Conservation (phyloP, 2,329 filamentous ascomycete genomes). For the Apiospora koreana region DNA sequence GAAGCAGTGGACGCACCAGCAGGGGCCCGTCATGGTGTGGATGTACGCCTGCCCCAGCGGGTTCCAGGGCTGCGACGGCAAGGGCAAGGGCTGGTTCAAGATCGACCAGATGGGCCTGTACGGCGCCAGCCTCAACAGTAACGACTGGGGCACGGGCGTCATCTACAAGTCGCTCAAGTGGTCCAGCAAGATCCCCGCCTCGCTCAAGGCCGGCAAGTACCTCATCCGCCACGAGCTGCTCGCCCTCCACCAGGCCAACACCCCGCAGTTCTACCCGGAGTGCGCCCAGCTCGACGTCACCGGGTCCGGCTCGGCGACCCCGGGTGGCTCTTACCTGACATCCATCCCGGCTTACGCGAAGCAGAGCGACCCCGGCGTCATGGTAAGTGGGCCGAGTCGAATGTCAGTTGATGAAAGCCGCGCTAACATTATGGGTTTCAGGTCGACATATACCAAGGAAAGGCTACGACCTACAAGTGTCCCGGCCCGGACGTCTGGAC, state of each 20-base stretch:
- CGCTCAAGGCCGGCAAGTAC: slow-evolving; percentile 54
- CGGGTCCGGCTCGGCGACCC: slow-evolving; percentile 46
- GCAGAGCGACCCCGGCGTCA: slow-evolving; percentile 50
- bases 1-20: slow-evolving; percentile 59
- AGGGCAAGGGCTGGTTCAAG: slow-evolving; percentile 59
- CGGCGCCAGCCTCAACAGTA: slow-evolving; percentile 43
- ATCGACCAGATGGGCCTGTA: slow-evolving; percentile 55
- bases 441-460: slow-evolving; percentile 49
- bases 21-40: slow-evolving; percentile 62
- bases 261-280: slow-evolving; percentile 38
- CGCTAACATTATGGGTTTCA: slow-evolving; percentile 18
- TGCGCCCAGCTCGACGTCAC: slow-evolving; percentile 55
- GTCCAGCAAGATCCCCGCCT: slow-evolving; percentile 50
- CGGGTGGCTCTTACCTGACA: slow-evolving; percentile 41
- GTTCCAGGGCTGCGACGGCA: slow-evolving; percentile 52
- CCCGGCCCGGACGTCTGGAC: slow-evolving; percentile 52
- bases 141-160: slow-evolving; percentile 49
- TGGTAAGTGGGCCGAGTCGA: slow-evolving; percentile 31
- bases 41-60: slow-evolving; percentile 52
- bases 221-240: slow-evolving; percentile 59
- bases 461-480: slow-evolving; percentile 45
- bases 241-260: slow-evolving; percentile 54
- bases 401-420: slow-evolving; percentile 2
- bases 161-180: slow-evolving; percentile 47
- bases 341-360: slow-evolving; percentile 46